These are phyloP conservation scores for Cladosporium sp. DNA, from an alignment of 2,329 filamentous ascomycete species.

Conservation along the genomic window DNA sequence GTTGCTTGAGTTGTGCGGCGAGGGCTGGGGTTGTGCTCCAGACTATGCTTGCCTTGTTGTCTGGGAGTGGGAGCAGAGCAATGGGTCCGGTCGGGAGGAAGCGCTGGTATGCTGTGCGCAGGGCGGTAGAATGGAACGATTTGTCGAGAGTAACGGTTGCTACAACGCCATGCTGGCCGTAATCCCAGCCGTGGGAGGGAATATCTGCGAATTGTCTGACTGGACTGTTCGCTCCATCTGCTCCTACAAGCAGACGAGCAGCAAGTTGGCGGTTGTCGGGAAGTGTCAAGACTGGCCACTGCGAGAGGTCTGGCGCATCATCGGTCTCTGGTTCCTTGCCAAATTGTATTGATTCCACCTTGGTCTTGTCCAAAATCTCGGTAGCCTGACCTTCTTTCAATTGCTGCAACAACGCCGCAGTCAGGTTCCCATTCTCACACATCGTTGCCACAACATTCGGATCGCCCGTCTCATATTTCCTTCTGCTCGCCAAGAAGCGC, in stretches of 20 bases:
- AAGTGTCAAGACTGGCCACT: slow-evolving; percentile 83
- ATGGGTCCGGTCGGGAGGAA: slow-evolving; percentile 92
- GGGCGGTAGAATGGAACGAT: slow-evolving; percentile 25
- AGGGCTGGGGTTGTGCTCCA: slow-evolving; percentile 89
- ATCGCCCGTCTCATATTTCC: slow-evolving; percentile 28
- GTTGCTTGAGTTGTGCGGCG: slow-evolving; percentile 74
- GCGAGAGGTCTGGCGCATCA: slow-evolving; percentile 68
- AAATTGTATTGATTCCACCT: slow-evolving; percentile 75
- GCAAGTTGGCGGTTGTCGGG: slow-evolving; percentile 65
- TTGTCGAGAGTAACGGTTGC: slow-evolving; percentile 72
- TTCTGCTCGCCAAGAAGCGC: slow-evolving; percentile 24
- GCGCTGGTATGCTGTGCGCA: slow-evolving; percentile 85
- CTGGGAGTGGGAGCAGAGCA: slow-evolving; percentile 85
- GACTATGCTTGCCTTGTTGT: slow-evolving; percentile 79
- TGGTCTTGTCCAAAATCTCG: slow-evolving; percentile 72
- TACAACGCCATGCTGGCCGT: slow-evolving; percentile 84
- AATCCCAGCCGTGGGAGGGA: slow-evolving; percentile 86
- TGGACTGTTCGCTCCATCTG: slow-evolving; percentile 92
- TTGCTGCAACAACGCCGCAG: slow-evolving; percentile 65
- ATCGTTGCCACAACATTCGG: slow-evolving; percentile 76
- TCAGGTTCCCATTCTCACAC: slow-evolving; percentile 91
- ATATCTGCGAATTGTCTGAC: slow-evolving; percentile 89
- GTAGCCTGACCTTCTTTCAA: slow-evolving; percentile 63
- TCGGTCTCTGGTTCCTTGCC: slow-evolving; percentile 60
- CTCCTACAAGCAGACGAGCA: slow-evolving; percentile 83